These are phyloP conservation scores for Pilobolus umbonatus DNA, from an alignment of 192 early-diverging fungal genomes.

Conservation along the genomic window DNA sequence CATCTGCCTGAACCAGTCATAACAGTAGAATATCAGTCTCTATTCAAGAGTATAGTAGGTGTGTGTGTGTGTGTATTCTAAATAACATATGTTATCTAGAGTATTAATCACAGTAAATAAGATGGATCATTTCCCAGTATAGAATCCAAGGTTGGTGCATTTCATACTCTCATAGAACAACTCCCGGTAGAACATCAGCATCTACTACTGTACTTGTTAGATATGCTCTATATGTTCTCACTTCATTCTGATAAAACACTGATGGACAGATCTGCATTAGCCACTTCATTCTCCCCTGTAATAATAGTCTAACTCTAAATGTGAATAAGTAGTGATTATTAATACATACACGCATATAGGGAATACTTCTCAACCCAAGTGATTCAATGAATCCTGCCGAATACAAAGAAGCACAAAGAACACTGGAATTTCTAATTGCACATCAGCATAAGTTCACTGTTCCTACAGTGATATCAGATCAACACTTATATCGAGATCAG, in stretches of 20 bases:
- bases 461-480: constrained; percentile 52
- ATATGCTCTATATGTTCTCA: constrained; percentile 53
- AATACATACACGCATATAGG: constrained; percentile 35
- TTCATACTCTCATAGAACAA: constrained; percentile 48
- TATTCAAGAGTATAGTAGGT: constrained; percentile 54
- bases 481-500: too few relatives aligned
- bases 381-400: constrained; percentile 65
- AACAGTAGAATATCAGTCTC: constrained; percentile 53
- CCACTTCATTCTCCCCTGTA: constrained; percentile 69
- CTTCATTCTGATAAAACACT: constrained; percentile 46
- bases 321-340: background rate
- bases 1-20: constrained; percentile 71
- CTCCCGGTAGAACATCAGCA: constrained; percentile 54
- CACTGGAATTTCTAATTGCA: constrained; percentile 68
- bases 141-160: constrained; percentile 37
- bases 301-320: constrained; percentile 13
- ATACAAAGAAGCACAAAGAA: constrained; percentile 63
- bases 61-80: constrained; percentile 4
- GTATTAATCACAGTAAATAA: constrained; percentile 9
- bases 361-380: constrained; percentile 63
- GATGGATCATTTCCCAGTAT: constrained; percentile 2
- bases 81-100: background rate
- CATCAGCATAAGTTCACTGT: constrained; percentile 42
- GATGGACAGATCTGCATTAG: constrained; percentile 68
- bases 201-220: constrained; percentile 61